A percentile compares a stretch with the other conserved stretches of the same genome.
These are phyloP conservation scores for Sarocladium kiliense DNA, from an alignment of 2,329 filamentous ascomycete species.

Conservation along the genomic window DNA sequence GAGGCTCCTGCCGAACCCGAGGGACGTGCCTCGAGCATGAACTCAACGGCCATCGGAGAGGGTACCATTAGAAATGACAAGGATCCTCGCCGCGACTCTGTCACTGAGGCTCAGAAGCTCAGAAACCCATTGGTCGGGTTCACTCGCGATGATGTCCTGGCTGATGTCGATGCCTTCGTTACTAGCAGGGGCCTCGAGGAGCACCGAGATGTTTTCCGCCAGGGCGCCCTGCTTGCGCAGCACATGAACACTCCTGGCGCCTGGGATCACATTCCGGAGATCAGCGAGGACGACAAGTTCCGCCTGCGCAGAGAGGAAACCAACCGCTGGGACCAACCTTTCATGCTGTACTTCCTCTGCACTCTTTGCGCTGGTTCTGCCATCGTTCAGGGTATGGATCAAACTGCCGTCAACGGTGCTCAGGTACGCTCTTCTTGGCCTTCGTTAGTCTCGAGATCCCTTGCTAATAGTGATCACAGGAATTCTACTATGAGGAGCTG, in stretches of 20 bases:
- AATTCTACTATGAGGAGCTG: constrained; percentile 29
- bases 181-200: constrained; percentile 26
- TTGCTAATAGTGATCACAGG: constrained; percentile 16
- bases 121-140: constrained; percentile 26
- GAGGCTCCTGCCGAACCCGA: constrained; percentile 18
- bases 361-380: constrained; percentile 35
- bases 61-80: constrained; percentile 14
- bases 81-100: constrained; percentile 11
- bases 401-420: constrained; percentile 60
- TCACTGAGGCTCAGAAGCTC: constrained; percentile 21
- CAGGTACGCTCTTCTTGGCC: constrained; percentile 45
- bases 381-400: constrained; percentile 63
- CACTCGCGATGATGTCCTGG: constrained; percentile 22
- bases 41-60: constrained; percentile 13
- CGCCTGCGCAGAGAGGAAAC: constrained; percentile 22
- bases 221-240: constrained; percentile 47
- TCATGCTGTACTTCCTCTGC: constrained; percentile 29
- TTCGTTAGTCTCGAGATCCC: constrained; percentile 17
- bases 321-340: constrained; percentile 27
- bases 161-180: constrained; percentile 32
- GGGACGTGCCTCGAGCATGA: constrained; percentile 16
- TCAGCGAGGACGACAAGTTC: constrained; percentile 23
- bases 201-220: constrained; percentile 39
- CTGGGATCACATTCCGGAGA: constrained; percentile 21
- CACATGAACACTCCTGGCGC: constrained; percentile 29